Conservation (phyloP, 306 rosid species). For the Malus sieversii region DNA sequence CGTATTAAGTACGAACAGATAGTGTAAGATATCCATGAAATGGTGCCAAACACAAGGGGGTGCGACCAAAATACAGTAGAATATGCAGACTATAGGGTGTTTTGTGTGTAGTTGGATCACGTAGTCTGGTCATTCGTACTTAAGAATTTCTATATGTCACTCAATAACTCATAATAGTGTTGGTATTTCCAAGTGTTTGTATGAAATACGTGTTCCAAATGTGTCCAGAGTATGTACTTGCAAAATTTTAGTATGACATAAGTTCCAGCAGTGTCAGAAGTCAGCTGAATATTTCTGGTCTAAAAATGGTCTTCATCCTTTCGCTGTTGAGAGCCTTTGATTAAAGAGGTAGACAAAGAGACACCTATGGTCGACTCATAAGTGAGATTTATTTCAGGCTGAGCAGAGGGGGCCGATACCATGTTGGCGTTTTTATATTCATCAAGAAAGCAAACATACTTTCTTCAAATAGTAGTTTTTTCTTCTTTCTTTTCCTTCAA, state of each 20-base stretch:
- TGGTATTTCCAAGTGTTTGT: neutral
- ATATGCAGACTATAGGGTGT: no score
- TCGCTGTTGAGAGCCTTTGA: constrained; percentile 9
- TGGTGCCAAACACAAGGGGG: no score
- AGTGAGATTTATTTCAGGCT: constrained; percentile 24
- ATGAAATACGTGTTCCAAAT: no score
- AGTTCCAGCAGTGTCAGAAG: constrained; percentile 11
- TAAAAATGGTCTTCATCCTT: constrained; percentile 1
- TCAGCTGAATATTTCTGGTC: constrained; percentile 21
- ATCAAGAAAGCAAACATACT: constrained; percentile 41
- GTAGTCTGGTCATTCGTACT: neutral
- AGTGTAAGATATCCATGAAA: no score
- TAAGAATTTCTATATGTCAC: no score
- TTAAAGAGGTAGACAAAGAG: constrained; percentile 41
- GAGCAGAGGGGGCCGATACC: neutral
- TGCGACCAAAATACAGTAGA: no score
- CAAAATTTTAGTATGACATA: neutral
- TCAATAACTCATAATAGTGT: no score
- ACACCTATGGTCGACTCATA: constrained; percentile 38
- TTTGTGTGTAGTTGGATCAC: no score
- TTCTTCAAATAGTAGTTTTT: constrained; percentile 10
- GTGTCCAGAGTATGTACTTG: neutral
- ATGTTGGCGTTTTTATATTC: constrained; percentile 27
- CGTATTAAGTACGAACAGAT: no score
- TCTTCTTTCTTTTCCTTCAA: constrained; percentile 18